Evolutionary conservation across 2,329 filamentous ascomycete species (phyloP).

Genomic region (Ceratocystis lukuohia): DNA sequence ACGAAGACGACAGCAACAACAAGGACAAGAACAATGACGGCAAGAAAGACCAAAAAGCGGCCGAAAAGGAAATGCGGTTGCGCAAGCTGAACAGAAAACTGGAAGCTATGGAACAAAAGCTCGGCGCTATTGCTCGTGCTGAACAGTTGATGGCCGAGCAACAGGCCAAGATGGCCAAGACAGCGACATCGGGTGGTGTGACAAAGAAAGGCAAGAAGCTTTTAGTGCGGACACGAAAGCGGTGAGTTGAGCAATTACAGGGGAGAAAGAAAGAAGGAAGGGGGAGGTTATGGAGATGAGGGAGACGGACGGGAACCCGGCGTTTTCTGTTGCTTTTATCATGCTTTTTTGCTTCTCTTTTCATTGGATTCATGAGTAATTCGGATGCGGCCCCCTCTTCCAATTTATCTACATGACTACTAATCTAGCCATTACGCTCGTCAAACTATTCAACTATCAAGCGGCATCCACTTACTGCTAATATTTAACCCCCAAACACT

Average conservation of each 20-base stretch:
- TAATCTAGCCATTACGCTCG: no score
- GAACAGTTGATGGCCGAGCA: conserved; percentile 46
- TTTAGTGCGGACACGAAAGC: conserved; percentile 49
- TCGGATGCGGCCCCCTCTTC: not conserved
- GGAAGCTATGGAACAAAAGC: conserved; percentile 38
- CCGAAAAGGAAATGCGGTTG: conserved; percentile 25
- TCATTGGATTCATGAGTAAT: conserved; percentile 1
- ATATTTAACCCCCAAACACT: conserved; percentile 31
- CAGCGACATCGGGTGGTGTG: conserved; percentile 44
- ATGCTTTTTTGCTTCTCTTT: conserved; percentile 5
- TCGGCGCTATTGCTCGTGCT: conserved; percentile 40
- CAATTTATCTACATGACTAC: no score
- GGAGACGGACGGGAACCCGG: conserved; percentile 3
- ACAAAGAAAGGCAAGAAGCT: conserved; percentile 49
- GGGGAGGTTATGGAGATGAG: not conserved
- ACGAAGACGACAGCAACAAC: conserved; percentile 31
- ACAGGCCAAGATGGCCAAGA: conserved; percentile 52
- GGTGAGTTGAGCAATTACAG: conserved; percentile 27
- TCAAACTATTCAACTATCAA: not conserved
- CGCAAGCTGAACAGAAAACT: conserved; percentile 37
- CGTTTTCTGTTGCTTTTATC: conserved; percentile 16
- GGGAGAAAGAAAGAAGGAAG: conserved; percentile 13
- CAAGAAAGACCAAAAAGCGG: conserved; percentile 22
- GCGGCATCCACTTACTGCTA: not conserved
- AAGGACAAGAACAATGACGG: conserved; percentile 28